Percentiles rank a stretch among this genome's conserved stretches.
Evolutionary conservation across 768 basidiomycete species (phyloP).

Genomic region (Thelephora ganbajun): DNA sequence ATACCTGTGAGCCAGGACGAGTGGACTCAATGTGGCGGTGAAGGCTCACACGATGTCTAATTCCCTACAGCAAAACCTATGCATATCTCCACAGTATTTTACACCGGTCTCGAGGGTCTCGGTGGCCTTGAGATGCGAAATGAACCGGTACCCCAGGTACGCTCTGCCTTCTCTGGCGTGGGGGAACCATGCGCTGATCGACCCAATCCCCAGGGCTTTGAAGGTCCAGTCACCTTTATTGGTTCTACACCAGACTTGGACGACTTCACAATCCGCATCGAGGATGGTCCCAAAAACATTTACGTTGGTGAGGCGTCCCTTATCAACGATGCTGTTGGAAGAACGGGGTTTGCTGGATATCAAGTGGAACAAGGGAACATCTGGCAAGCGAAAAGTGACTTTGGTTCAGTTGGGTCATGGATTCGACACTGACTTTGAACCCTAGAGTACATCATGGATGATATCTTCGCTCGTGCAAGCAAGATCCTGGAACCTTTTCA

Average conservation of each 20-base stretch:
- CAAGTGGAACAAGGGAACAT: slow-evolving; percentile 45
- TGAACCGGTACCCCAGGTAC: slow-evolving; percentile 15
- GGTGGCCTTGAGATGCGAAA: slow-evolving; percentile 74
- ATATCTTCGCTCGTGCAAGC: slow-evolving; percentile 43
- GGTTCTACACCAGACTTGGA: slow-evolving; percentile 72
- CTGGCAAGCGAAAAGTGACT: slow-evolving; percentile 76
- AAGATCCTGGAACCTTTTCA: slow-evolving; percentile 36
- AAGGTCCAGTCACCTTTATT: slow-evolving; percentile 51
- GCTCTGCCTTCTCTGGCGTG: no score
- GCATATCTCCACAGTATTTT: slow-evolving; percentile 70
- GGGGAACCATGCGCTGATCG: not conserved
- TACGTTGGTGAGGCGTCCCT: slow-evolving; percentile 40
- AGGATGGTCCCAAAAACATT: slow-evolving; percentile 54
- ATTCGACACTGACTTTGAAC: slow-evolving; percentile 1
- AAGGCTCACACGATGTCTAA: not conserved
- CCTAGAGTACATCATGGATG: slow-evolving; percentile 49
- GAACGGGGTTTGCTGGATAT: slow-evolving; percentile 56
- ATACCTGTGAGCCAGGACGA: slow-evolving; percentile 30
- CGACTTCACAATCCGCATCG: slow-evolving; percentile 66
- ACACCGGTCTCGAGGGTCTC: slow-evolving; percentile 77
- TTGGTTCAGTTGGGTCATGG: not conserved
- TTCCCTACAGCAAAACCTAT: slow-evolving; percentile 23
- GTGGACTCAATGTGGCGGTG: not conserved
- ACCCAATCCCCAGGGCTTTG: slow-evolving; percentile 44
- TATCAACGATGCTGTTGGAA: slow-evolving; percentile 45